Conservation (phyloP, 345 rosid species). For the Geranium brycei region DNA sequence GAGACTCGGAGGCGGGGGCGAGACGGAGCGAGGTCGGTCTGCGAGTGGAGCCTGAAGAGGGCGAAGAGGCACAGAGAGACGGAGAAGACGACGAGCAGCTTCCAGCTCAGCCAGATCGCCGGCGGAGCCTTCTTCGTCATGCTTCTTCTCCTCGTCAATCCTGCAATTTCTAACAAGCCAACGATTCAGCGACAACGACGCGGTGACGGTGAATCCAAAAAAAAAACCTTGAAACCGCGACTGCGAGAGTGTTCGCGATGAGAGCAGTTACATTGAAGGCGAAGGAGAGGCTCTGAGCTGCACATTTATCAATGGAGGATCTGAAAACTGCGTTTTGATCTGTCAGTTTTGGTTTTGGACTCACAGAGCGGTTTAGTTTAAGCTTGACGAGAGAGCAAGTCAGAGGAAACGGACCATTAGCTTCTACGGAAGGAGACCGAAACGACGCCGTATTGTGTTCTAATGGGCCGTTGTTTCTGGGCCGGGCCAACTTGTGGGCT, state of each 20-base stretch:
- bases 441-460: neutral
- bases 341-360: neutral
- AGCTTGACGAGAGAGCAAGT: neutral
- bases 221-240: no score
- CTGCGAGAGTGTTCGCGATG: neutral
- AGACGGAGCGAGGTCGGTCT: slow-evolving; percentile 10
- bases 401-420: neutral
- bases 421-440: neutral
- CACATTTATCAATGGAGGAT: neutral
- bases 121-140: slow-evolving; percentile 43
- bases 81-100: slow-evolving; percentile 41
- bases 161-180: neutral
- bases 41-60: slow-evolving; percentile 35
- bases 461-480: neutral
- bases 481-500: neutral
- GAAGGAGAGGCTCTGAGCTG: neutral
- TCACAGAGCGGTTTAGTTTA: no score
- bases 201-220: neutral
- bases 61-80: slow-evolving; percentile 37
- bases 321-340: neutral
- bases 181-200: neutral
- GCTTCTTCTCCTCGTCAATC: slow-evolving; percentile 4
- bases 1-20: slow-evolving; percentile 27
- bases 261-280: neutral
- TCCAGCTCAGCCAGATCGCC: slow-evolving; percentile 47